Evolutionary conservation across 1,284 basidiomycete species (phyloP).

Genomic region (Golubevia sp.): DNA sequence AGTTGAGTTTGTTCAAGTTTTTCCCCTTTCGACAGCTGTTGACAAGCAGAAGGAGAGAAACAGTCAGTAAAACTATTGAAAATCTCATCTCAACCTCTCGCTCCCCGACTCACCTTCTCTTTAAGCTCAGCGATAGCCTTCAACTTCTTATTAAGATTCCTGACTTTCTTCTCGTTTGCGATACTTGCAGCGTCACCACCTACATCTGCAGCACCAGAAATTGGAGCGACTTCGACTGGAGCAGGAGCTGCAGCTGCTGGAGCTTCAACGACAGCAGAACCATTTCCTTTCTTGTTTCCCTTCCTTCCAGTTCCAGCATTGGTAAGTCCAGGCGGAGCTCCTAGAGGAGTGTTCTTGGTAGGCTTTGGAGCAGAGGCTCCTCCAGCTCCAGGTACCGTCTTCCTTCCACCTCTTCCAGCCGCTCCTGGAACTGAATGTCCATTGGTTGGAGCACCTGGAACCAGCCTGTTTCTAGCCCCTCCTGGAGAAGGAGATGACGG

Average conservation of each 20-base stretch:
- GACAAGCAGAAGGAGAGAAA: no score
- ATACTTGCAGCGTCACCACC: constrained; percentile 26
- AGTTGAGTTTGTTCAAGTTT: constrained; percentile 56
- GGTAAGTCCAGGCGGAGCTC: not conserved
- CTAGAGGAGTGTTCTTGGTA: constrained; percentile 2
- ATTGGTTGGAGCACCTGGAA: constrained; percentile 36
- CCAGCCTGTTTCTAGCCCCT: constrained; percentile 14
- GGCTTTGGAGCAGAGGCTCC: not conserved
- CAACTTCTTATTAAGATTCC: constrained; percentile 93
- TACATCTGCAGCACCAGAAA: constrained; percentile 37
- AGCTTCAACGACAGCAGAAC: not conserved
- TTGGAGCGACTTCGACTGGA: not conserved
- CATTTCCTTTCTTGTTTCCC: constrained; percentile 3
- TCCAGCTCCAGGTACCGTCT: constrained; percentile 2
- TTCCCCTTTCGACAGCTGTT: constrained; percentile 38
- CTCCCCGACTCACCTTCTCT: constrained; percentile 16
- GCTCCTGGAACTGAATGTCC: constrained; percentile 10
- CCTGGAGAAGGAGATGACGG: constrained; percentile 19
- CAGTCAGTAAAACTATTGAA: no score
- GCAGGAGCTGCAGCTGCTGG: constrained; percentile 9
- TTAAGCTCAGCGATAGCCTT: constrained; percentile 60
- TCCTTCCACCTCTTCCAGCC: constrained; percentile 24
- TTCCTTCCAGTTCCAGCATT: not conserved
- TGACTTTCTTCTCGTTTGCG: constrained; percentile 47
- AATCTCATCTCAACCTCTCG: no score